phyloP scores from a whole-genome alignment of 129 eudicot genomes.

The Saposhnikovia divaricata region DNA sequence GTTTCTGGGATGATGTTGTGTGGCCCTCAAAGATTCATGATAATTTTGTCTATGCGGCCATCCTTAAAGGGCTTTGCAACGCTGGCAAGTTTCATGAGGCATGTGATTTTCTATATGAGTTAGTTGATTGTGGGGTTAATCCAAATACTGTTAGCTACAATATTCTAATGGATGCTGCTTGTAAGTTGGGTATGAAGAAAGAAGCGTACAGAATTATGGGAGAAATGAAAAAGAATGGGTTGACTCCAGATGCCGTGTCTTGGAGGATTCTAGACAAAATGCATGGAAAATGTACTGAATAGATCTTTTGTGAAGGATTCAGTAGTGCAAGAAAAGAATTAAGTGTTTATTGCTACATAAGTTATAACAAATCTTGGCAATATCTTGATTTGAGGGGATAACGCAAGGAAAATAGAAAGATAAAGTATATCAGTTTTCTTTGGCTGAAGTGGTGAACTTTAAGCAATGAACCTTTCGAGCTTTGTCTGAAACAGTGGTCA shows the following conservation, averaged over 20 bases:
- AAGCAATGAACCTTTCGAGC: background rate
- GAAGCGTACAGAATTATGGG: constrained; percentile 76
- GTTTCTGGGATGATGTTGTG: constrained; percentile 63
- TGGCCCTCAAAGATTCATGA: constrained; percentile 92
- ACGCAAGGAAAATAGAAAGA: background rate
- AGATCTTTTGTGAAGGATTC: constrained; percentile 11
- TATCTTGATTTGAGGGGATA: background rate
- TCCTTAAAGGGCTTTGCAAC: constrained; percentile 78
- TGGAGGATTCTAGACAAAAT: constrained; percentile 85
- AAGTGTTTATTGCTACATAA: background rate
- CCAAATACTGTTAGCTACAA: constrained; percentile 63
- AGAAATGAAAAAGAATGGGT: constrained; percentile 88
- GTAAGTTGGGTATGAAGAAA: constrained; percentile 60
- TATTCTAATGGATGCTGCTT: constrained; percentile 62
- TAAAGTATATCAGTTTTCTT: background rate
- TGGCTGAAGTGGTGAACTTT: background rate
- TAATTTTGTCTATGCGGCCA: constrained; percentile 64
- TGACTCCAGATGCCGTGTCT: constrained; percentile 71
- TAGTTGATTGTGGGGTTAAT: constrained; percentile 68
- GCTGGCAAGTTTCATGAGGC: constrained; percentile 63
- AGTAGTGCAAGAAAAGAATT: constrained; percentile 1
- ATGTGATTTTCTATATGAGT: constrained; percentile 66
- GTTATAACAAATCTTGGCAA: background rate
- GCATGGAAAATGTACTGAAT: constrained; percentile 26
- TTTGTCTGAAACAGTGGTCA: background rate